phyloP scores from a whole-genome alignment of 2,329 filamentous ascomycete genomes.

The Trichoderma semiorbis region DNA sequence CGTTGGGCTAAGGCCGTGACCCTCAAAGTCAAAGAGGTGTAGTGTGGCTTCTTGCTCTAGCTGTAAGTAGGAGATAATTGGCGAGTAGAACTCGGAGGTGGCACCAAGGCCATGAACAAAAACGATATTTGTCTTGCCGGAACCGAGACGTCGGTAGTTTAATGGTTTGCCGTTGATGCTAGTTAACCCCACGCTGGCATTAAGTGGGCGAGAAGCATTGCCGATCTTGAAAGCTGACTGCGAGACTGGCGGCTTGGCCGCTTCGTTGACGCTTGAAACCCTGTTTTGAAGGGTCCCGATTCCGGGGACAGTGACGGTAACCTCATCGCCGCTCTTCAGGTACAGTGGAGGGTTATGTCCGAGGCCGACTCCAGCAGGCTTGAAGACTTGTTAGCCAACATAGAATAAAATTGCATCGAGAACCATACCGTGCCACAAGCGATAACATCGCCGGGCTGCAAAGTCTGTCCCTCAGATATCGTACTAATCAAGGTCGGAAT shows the following conservation, averaged over 20 bases:
- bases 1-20: constrained; percentile 4
- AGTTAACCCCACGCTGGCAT: background rate
- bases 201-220: background rate
- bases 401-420: background rate
- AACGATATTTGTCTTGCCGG: background rate
- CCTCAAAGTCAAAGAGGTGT: constrained; percentile 14
- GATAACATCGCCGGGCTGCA: constrained; percentile 3
- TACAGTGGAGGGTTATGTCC: background rate
- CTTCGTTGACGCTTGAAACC: background rate
- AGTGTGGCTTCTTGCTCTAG: background rate
- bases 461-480: constrained; percentile 1
- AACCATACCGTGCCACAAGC: background rate
- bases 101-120: constrained; percentile 2
- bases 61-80: background rate
- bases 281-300: background rate
- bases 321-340: background rate
- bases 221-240: background rate
- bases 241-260: background rate
- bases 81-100: background rate
- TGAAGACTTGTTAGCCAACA: background rate
- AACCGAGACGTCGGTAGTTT: background rate
- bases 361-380: constrained; percentile 8
- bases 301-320: background rate
- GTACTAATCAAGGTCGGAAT: background rate
- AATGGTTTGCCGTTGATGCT: constrained; percentile 8